Percentiles rank a stretch among this genome's conserved stretches.
Evolutionary conservation across 176 grass and related monocot genomes (phyloP).

Genomic region (Hsuehochloa calcarea): DNA sequence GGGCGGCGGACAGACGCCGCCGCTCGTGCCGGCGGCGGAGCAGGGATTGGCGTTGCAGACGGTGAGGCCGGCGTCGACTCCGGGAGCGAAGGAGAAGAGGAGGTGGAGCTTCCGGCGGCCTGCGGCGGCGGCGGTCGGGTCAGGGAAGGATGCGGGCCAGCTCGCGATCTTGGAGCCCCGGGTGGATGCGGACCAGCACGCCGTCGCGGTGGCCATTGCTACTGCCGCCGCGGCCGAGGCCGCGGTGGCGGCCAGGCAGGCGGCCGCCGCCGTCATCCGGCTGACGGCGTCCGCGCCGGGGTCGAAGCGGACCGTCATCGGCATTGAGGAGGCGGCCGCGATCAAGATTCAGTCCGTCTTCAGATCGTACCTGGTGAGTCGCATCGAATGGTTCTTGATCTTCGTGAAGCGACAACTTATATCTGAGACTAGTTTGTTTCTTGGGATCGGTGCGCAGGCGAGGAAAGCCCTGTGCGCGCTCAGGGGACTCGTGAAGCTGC

Average conservation of each 20-base stretch:
- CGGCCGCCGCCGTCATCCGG: conserved; percentile 49
- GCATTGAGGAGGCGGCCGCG: conserved; percentile 63
- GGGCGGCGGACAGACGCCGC: neutral
- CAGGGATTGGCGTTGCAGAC: neutral
- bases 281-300: conserved; percentile 36
- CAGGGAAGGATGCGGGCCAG: conserved; percentile 34
- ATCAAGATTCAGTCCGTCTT: conserved; percentile 85
- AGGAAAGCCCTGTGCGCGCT: conserved; percentile 83
- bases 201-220: conserved; percentile 59
- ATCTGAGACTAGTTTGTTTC: neutral
- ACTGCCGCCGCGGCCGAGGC: conserved; percentile 54
- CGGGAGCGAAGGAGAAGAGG: conserved; percentile 56
- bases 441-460: conserved; percentile 51
- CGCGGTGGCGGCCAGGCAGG: conserved; percentile 41
- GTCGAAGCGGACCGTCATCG: conserved; percentile 44
- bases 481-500: conserved; percentile 77
- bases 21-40: neutral
- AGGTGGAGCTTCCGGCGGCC: conserved; percentile 85
- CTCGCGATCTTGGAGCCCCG: conserved; percentile 40
- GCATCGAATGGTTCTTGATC: neutral
- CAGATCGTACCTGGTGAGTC: conserved; percentile 68
- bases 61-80: conserved; percentile 37
- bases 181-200: conserved; percentile 50
- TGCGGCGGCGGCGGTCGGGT: neutral
- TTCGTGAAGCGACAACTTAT: neutral